These are phyloP conservation scores for Lenzites betulinus DNA, from an alignment of 768 basidiomycete genomes.

Conservation along the genomic window DNA sequence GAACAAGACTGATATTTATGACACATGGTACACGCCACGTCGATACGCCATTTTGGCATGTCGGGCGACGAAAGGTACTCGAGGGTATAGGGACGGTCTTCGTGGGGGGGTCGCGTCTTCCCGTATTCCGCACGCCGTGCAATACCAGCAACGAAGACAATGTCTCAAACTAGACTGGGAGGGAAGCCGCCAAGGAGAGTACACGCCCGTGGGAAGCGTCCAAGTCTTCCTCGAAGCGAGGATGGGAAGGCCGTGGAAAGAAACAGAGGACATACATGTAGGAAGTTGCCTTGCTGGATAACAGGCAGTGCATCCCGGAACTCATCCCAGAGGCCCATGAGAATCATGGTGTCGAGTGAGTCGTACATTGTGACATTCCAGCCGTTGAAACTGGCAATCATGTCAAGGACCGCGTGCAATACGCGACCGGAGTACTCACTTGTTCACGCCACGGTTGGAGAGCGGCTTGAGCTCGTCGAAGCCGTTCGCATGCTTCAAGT, in stretches of 20 bases:
- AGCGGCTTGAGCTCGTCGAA: constrained; percentile 65
- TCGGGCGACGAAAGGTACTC: no score
- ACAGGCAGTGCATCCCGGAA: constrained; percentile 63
- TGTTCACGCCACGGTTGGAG: constrained; percentile 45
- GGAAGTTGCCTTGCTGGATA: constrained; percentile 50
- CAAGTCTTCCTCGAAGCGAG: background rate
- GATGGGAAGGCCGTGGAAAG: no score
- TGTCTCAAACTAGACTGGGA: no score
- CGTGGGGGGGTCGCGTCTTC: no score
- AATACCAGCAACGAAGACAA: no score
- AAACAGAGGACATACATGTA: constrained; percentile 37
- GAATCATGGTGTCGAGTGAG: constrained; percentile 79
- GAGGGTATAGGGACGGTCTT: no score
- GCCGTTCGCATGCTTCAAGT: constrained; percentile 60
- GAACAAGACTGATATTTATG: no score
- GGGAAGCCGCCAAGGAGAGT: background rate
- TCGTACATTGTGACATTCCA: constrained; percentile 82
- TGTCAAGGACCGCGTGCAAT: background rate
- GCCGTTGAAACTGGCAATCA: constrained; percentile 60
- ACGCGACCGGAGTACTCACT: constrained; percentile 38
- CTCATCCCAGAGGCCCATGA: constrained; percentile 75
- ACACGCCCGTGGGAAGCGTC: background rate
- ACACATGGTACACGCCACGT: no score
- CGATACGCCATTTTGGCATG: no score
- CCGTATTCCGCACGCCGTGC: no score